Base-by-base conservation (phyloP, 1,284 basidiomycete species). In the Trichosporon ovoides region DNA sequence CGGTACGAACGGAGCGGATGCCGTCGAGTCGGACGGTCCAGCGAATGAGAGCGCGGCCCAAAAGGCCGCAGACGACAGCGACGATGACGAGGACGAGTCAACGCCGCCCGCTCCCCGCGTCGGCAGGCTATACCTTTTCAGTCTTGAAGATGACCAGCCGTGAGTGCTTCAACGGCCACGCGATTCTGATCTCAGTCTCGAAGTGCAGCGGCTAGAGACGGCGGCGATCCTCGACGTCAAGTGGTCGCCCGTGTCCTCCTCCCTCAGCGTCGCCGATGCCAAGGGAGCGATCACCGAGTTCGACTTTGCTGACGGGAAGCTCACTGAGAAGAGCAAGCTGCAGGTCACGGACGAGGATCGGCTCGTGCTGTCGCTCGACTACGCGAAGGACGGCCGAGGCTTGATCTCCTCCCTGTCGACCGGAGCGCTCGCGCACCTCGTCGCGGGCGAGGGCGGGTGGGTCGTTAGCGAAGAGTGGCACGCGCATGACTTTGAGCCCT, bases 401-500 rank as follows among this genome's bases (percentile, higher is more conserved):
- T 71, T 95, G 34, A 81, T 91, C 20, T 85, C 85, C 7, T 95
- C 93, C 3, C 80, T 90, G 14, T 95, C 92, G 0, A 82, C 87
- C 62, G 91, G 92, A 4, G 81, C 79, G 1, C 71, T 96, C 18
- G 81, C 84, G 19, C 77, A 89, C 16, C 77, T 94, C 6, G 80
- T 82, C 2, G 74, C 77, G 20, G 76, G 75, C 3, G 74, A 88
- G 13, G 52, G 38, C 7, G 59, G 55, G 20, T 35, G 51, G 46
- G 55, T 70, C 0, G 71, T 86, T 1, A 75, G 76, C 2, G 72
- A 82, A 16, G 80, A 79, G 2, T 98, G 95, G 94, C 79, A 83
- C 10, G 95, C 91, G 6, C 96, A 98, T 71, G 91, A 93, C 60
- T 87, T 85, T 68, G 96, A 98, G 73, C 89, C 95, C 0, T 99